Base-by-base conservation (phyloP, 352 stramenopile genomes). In the Phytophthora meadii region DNA sequence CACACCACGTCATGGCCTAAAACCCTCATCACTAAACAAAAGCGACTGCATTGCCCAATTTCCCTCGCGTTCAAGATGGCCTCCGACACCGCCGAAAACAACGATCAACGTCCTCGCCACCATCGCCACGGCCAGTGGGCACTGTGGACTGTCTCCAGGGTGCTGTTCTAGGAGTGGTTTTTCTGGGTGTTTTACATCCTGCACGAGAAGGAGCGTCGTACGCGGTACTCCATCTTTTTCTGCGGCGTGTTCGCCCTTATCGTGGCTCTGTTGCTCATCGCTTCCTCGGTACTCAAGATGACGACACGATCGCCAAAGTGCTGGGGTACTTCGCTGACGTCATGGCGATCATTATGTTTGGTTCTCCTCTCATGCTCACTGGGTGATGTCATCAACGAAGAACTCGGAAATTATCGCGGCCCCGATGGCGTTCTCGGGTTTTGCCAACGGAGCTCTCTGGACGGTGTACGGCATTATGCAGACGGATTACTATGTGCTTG, bases 61-160 rank as follows among this genome's bases (percentile, higher is more conserved):
- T 63, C 9, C 61, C 11, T 22, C 48, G 11, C 14, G 7, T 60
- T 28, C 63, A 49, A 30, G 8, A 72, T 72, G 62, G 62, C 46
- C 17, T 72, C 68, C 19, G 56, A 76, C 39, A 50, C 61, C 14
- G 56, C 54, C 30, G 52, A 70, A n/a, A 39, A 64, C 57, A 8
- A 72, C 57, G 2, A 46, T 76, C 63, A 76, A 76, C 19, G 48
- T 76, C 36, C 49, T 76, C 12, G 68, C 68, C 2, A 73, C 68
- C 36, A 72, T 76, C 47, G 68, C 68, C 7, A 76, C 68, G n/a
- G 62, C 63, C 57, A 12, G 63, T 76, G 4, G 63, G 68, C 2
- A 58, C 63, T 5, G 68, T 76, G 24, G 73, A 76, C 52, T 58
- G 52, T 10, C 36, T 76, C n/a, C n/a, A n/a, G 19, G 68, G 68